A percentile compares a stretch with the other conserved stretches of the same genome.
phyloP scores from a whole-genome alignment of 805 yeast genomes.

The Teunomyces gatunensis region DNA sequence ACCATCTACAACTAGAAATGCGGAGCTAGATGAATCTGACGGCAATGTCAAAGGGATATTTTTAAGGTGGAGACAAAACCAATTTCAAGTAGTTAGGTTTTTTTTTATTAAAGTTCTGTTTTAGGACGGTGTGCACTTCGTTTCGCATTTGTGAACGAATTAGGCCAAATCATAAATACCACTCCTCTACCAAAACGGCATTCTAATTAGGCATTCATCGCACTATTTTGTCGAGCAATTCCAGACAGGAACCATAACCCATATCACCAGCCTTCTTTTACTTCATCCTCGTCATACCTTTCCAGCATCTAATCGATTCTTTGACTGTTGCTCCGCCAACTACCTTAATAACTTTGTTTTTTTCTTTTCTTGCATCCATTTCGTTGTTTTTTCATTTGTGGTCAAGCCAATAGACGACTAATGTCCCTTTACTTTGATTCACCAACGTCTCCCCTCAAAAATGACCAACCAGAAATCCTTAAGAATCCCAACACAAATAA shows the following conservation, averaged over 20 bases:
- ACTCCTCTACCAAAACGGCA: conserved; percentile 3
- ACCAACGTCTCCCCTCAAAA: conserved; percentile 5
- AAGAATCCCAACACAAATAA: conserved; percentile 8
- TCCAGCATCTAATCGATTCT: neutral
- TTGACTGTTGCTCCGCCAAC: neutral
- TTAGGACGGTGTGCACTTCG: neutral
- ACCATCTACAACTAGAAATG: too few species aligned
- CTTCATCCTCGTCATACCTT: neutral
- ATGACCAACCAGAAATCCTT: conserved; percentile 5
- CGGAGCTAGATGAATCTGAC: too few species aligned
- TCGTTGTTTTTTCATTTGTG: neutral
- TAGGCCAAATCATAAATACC: conserved; percentile 3
- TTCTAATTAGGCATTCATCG: conserved; percentile 1
- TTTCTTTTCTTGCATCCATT: neutral
- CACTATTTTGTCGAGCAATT: conserved; percentile 1
- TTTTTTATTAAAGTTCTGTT: neutral
- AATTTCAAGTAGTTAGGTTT: neutral
- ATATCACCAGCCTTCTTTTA: neutral
- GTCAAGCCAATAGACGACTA: neutral
- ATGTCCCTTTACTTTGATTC: conserved; percentile 7
- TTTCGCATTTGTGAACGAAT: conserved; percentile 2
- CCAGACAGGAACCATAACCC: neutral
- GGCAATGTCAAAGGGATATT: neutral
- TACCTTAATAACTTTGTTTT: neutral
- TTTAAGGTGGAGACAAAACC: neutral